Evolutionary conservation across 257 asterid species (phyloP).

Genomic region (Rhazya stricta): DNA sequence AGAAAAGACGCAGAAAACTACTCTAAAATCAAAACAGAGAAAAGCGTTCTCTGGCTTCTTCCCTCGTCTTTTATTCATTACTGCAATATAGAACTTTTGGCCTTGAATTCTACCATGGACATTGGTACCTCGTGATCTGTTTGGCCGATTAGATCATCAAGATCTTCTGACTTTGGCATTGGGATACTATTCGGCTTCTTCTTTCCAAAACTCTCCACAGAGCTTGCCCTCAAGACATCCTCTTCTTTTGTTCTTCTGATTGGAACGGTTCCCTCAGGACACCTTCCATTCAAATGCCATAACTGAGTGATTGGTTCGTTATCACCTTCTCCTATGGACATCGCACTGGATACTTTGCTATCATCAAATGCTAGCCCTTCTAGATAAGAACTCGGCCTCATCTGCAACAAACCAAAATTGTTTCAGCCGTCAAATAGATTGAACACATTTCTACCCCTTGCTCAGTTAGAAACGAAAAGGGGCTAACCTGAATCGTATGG

Average conservation of each 20-base stretch:
- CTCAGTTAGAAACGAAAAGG: background rate
- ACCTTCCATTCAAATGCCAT: constrained; percentile 65
- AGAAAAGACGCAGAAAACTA: background rate
- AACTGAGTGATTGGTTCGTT: constrained; percentile 39
- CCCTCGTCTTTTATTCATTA: background rate
- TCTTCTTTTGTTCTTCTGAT: constrained; percentile 63
- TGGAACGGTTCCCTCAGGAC: constrained; percentile 78
- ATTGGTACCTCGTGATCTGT: constrained; percentile 69
- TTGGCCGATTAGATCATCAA: constrained; percentile 47
- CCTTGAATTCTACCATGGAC: background rate
- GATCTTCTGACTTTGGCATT: constrained; percentile 43
- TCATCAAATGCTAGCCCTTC: constrained; percentile 39
- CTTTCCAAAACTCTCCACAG: constrained; percentile 45
- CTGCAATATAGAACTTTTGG: background rate
- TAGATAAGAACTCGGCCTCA: constrained; percentile 73
- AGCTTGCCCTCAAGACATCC: constrained; percentile 59
- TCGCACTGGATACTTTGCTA: constrained; percentile 23
- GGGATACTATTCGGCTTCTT: constrained; percentile 42
- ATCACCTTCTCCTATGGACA: constrained; percentile 20
- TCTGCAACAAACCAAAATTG: constrained; percentile 30
- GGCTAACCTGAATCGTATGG: constrained; percentile 62
- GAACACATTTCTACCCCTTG: background rate
- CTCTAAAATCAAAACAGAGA: background rate
- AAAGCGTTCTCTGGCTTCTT: background rate
- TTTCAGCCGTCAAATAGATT: background rate